These are phyloP conservation scores for Coemansia sp. DNA, from an alignment of 192 early-diverging fungal species.

Conservation along the genomic window DNA sequence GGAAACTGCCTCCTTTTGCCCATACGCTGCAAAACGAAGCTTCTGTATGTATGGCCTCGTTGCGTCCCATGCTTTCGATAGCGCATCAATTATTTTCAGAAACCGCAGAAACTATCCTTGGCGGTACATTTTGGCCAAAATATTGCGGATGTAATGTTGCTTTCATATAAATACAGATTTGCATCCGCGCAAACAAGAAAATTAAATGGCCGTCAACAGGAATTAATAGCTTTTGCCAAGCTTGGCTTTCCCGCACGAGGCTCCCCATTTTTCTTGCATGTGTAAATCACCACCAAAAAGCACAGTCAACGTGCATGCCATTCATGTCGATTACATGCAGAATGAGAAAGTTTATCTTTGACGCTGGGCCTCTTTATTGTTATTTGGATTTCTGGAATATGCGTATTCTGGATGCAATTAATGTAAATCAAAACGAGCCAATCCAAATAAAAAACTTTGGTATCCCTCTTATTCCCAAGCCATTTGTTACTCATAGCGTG, in stretches of 20 bases:
- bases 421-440: background rate
- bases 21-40: background rate
- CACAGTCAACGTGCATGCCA: no score
- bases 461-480: background rate
- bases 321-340: background rate
- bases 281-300: background rate
- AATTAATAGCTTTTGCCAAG: background rate
- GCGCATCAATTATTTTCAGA: background rate
- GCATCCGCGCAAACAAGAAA: background rate
- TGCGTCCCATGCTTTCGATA: background rate
- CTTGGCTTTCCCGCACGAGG: no score
- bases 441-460: background rate
- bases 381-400: slow-evolving; percentile 1
- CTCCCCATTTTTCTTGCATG: background rate
- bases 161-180: slow-evolving; percentile 1
- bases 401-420: background rate
- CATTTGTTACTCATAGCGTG: background rate
- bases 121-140: no score
- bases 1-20: background rate
- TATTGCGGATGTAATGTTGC: background rate
- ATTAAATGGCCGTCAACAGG: background rate
- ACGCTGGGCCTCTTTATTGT: background rate
- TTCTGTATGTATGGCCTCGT: no score
- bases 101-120: background rate
- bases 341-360: background rate